These are phyloP conservation scores for Colletotrichum sp. DNA, from an alignment of 2,329 filamentous ascomycete species.

Conservation along the genomic window DNA sequence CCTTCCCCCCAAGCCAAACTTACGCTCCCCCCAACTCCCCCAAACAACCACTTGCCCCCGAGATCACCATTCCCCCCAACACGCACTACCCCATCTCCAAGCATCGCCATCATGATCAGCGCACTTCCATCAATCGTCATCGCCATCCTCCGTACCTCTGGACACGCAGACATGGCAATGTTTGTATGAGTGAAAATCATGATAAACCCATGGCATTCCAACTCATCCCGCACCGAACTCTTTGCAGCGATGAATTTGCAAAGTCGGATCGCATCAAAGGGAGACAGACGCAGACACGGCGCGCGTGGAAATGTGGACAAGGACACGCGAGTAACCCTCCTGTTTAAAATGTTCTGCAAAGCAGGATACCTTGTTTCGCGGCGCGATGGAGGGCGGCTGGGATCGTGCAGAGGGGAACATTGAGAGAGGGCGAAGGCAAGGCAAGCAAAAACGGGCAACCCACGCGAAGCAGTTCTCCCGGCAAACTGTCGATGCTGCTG, in stretches of 20 bases:
- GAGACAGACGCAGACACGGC: constrained; percentile 2
- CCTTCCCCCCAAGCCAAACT: constrained; percentile 17
- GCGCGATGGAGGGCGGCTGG: constrained; percentile 13
- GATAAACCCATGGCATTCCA: constrained; percentile 15
- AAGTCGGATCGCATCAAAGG: constrained; percentile 16
- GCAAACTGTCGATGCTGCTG: constrained; percentile 9
- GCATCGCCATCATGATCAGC: not conserved
- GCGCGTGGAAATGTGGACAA: constrained; percentile 21
- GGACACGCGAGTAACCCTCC: constrained; percentile 21
- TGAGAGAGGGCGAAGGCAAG: not conserved
- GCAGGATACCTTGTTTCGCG: constrained; percentile 19
- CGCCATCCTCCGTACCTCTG: not conserved
- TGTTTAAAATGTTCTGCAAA: constrained; percentile 22
- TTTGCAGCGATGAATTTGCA: constrained; percentile 23
- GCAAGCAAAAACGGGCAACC: not conserved
- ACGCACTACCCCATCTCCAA: not conserved
- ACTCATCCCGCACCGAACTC: constrained; percentile 14
- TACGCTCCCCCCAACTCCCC: not conserved
- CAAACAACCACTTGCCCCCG: not conserved
- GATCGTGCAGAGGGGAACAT: not conserved
- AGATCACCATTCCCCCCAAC: not conserved
- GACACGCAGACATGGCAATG: constrained; percentile 12
- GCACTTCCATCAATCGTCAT: not conserved
- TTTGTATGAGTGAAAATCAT: constrained; percentile 22
- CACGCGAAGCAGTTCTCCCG: constrained; percentile 3